Evolutionary conservation across 2,329 filamentous ascomycete species (phyloP).

Genomic region (Diaporthe sp.): DNA sequence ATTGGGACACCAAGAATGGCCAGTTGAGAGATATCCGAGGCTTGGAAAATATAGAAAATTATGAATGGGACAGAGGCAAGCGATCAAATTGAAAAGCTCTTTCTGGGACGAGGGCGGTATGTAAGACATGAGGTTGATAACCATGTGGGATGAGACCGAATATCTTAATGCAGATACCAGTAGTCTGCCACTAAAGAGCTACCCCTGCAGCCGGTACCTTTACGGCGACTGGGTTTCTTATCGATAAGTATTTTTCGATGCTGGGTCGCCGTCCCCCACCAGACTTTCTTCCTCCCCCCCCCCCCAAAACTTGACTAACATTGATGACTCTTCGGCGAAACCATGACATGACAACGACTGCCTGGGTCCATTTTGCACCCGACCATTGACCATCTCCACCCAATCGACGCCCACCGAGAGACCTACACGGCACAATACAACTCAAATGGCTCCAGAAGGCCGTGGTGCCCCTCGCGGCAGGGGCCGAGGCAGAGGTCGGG

Average conservation of each 20-base stretch:
- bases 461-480: conserved; percentile 28
- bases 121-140: neutral
- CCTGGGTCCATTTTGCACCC: neutral
- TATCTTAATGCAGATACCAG: neutral
- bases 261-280: conserved; percentile 21
- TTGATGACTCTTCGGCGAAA: neutral
- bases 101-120: neutral
- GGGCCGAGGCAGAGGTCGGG: conserved; percentile 38
- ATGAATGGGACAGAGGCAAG: neutral
- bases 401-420: no score
- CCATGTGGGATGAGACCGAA: neutral
- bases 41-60: neutral
- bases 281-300: neutral
- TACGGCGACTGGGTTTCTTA: neutral
- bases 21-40: no score
- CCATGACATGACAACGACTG: conserved; percentile 10
- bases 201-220: neutral
- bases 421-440: neutral
- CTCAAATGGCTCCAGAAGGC: conserved; percentile 31
- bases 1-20: conserved; percentile 8
- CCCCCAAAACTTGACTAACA: neutral
- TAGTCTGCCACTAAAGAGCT: neutral
- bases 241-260: conserved; percentile 27
- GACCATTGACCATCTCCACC: neutral
- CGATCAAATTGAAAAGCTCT: neutral